Evolutionary conservation across 768 basidiomycete genomes (phyloP), one percentile per base, ranked within the genome.

Genomic region (Suillus occidentalis): DNA sequence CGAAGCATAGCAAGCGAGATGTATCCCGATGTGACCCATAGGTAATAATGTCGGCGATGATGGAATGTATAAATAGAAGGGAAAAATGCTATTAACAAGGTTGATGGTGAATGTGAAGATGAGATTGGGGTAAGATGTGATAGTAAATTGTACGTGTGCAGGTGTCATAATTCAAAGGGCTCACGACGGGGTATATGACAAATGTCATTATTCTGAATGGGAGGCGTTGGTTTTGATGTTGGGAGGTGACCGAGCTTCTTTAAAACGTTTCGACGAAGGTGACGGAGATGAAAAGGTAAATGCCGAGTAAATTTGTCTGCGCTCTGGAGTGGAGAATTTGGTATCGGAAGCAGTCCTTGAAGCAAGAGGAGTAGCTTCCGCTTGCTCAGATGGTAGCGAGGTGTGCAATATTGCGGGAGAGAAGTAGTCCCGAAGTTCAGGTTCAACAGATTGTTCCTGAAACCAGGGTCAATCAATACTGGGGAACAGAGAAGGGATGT

Each of bases 231-330:
- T 66, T 61, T 68, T 75, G 69, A 55, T 64, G 63, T 72, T 72
- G 71, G 70, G 73, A 64, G 66, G 77, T 45, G 78, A 76, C 40
- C 75, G 79, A 25, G 76, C 74, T 72, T 82, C 79, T 70, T 76
- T 82, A 76, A 83, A 83, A 63, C 87, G 86, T 64, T 84, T 78
- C 61, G 84, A 82, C 1, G 85, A 80, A 12, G 85, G 86, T 1
- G 89, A 89, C 8, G 91, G 91, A 1, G 90, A 88, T 18, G 87
- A 84, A 78, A 93, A 93, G 4, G 91, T 92, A 73, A 93, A 93
- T 5, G 89, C 83, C 25, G 89, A 82, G 73, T 90, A 91, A 65
- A 88, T 87, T 65, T 81, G 83, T 71, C 87, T 87, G 70, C 90
- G 86, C 71, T 92, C 89, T 5, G 91, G 90, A 5, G 91, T 91